Percentiles rank a stretch among this genome's conserved stretches.
phyloP scores from a whole-genome alignment of 139 green algal genomes.

The Gonium pectorale region DNA sequence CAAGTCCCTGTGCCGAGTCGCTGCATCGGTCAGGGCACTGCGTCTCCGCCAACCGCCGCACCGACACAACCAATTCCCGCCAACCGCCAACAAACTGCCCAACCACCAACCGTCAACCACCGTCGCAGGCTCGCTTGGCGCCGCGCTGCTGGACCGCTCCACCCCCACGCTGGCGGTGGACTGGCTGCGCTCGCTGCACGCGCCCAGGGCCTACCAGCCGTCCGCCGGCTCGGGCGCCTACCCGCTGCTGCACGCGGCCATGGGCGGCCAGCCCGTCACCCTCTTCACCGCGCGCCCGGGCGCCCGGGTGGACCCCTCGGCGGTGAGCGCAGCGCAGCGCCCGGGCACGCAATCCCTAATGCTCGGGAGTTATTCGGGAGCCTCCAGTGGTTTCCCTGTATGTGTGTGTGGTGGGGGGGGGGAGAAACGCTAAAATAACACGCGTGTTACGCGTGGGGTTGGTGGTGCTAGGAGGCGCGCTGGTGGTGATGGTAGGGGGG shows the following conservation, averaged over 20 bases:
- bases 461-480: too few species aligned
- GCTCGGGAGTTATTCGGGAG: too few species aligned
- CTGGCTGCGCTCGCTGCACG: conserved; percentile 33
- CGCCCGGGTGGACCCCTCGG: conserved; percentile 34
- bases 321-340: background rate
- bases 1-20: too few species aligned
- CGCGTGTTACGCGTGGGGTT: too few species aligned
- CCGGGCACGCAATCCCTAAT: background rate
- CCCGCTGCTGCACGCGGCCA: conserved; percentile 53
- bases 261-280: conserved; percentile 33
- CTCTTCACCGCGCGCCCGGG: conserved; percentile 42
- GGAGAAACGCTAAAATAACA: too few species aligned
- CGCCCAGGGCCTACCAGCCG: background rate
- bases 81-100: too few species aligned
- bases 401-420: background rate
- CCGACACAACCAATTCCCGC: too few species aligned
- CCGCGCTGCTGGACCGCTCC: conserved; percentile 47
- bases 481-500: too few species aligned
- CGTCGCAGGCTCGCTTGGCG: conserved; percentile 44
- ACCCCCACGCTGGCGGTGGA: conserved; percentile 10
- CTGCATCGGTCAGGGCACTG: too few species aligned
- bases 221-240: conserved; percentile 34
- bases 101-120: too few species aligned
- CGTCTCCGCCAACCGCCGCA: too few species aligned
- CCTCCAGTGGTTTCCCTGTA: too few species aligned